These are phyloP conservation scores for Nematocida sp. DNA, from an alignment of 371 early-diverging fungal species.

Conservation along the genomic window DNA sequence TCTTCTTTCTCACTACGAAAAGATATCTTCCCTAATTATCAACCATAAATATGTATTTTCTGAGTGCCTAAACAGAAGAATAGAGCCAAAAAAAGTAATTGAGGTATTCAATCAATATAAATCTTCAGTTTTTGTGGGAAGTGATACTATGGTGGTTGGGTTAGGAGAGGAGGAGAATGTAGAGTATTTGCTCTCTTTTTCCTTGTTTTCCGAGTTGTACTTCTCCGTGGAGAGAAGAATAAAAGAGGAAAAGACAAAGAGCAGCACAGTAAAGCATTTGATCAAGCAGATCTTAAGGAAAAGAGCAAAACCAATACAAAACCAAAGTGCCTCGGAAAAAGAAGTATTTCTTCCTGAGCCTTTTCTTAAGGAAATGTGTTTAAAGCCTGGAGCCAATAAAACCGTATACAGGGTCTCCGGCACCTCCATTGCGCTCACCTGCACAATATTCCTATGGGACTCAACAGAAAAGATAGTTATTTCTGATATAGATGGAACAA, in stretches of 20 bases:
- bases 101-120: slow-evolving; percentile 29
- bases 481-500: slow-evolving; percentile 97
- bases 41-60: slow-evolving; percentile 28
- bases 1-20: slow-evolving; percentile 42
- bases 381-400: slow-evolving; percentile 80
- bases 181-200: slow-evolving; percentile 34
- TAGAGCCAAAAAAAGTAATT: slow-evolving; percentile 4
- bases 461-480: slow-evolving; percentile 80
- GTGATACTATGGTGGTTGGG: slow-evolving; percentile 44
- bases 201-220: slow-evolving; percentile 52
- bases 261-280: slow-evolving; percentile 56
- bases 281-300: slow-evolving; percentile 59
- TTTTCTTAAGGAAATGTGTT: slow-evolving; percentile 67
- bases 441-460: slow-evolving; percentile 79
- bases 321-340: slow-evolving; percentile 44
- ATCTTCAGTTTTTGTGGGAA: slow-evolving; percentile 15
- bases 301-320: slow-evolving; percentile 60
- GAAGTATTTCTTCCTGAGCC: slow-evolving; percentile 67
- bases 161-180: not conserved
- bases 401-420: slow-evolving; percentile 76
- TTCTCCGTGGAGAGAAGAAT: slow-evolving; percentile 41
- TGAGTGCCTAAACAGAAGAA: slow-evolving; percentile 36
- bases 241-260: not conserved
- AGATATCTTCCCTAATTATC: slow-evolving; percentile 10
- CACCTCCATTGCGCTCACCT: slow-evolving; percentile 71